Conservation (phyloP, 768 basidiomycete genomes). For the Phaeolepiota aurea region DNA sequence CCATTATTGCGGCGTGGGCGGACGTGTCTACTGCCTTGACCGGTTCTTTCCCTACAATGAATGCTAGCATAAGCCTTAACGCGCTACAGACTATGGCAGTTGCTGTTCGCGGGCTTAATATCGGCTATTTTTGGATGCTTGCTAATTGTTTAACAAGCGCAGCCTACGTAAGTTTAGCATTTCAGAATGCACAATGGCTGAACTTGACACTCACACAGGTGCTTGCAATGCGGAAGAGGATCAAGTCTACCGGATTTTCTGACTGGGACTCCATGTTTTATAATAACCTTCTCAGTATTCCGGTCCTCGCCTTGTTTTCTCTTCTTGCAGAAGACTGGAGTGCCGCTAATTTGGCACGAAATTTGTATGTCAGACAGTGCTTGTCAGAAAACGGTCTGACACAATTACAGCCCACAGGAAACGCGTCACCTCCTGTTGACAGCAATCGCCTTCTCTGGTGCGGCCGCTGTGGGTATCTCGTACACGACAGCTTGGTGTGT, state of each 20-base stretch:
- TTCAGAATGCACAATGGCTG: slow-evolving; percentile 2
- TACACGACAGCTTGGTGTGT: slow-evolving; percentile 99
- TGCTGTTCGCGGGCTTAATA: slow-evolving; percentile 46
- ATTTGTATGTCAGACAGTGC: slow-evolving; percentile 63
- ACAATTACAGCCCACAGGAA: slow-evolving; percentile 62
- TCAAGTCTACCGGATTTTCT: slow-evolving; percentile 89
- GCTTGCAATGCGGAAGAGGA: slow-evolving; percentile 91
- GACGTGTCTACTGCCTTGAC: slow-evolving; percentile 54
- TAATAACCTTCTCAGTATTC: slow-evolving; percentile 93
- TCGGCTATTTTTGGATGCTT: slow-evolving; percentile 96
- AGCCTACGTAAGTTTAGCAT: slow-evolving; percentile 61
- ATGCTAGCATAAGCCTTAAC: slow-evolving; percentile 23
- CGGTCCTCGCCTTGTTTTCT: slow-evolving; percentile 77
- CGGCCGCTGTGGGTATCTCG: slow-evolving; percentile 94
- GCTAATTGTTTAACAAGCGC: slow-evolving; percentile 87
- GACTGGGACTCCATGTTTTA: slow-evolving; percentile 99
- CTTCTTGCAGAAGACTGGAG: slow-evolving; percentile 88
- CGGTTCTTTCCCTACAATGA: slow-evolving; percentile 24
- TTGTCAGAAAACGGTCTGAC: not conserved
- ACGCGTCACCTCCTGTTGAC: slow-evolving; percentile 71
- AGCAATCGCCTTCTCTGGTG: slow-evolving; percentile 95
- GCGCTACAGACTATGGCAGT: slow-evolving; percentile 32
- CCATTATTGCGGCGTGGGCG: slow-evolving; percentile 93
- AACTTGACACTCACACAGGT: slow-evolving; percentile 42
- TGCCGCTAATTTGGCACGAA: slow-evolving; percentile 59